Evolutionary conservation across 2,329 filamentous ascomycete genomes (phyloP).

Genomic region (Parascedosporium putredinis): DNA sequence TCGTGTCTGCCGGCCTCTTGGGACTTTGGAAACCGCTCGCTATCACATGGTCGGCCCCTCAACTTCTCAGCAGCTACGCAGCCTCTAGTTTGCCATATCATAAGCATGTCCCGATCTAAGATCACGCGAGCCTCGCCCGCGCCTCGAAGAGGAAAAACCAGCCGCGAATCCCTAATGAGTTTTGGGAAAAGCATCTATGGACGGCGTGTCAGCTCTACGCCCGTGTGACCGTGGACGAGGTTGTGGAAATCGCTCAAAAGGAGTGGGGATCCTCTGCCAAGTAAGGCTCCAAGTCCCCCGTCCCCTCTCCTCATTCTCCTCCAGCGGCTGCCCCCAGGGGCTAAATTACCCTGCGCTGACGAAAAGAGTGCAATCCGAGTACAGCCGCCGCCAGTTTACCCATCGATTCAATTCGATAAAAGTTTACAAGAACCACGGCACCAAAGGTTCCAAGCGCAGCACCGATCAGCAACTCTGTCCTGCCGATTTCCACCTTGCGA

Average conservation of each 20-base stretch:
- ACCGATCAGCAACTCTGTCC: neutral
- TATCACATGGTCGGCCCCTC: no score
- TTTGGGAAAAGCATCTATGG: neutral
- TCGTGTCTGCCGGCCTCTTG: no score
- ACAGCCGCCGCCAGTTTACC: neutral
- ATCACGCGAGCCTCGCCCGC: neutral
- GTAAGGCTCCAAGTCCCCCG: neutral
- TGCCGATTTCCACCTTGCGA: neutral
- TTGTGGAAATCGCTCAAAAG: neutral
- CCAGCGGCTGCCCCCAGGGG: neutral
- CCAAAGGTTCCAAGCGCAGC: neutral
- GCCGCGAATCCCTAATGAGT: neutral
- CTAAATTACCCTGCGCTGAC: neutral
- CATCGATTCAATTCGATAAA: neutral
- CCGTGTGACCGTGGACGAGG: neutral
- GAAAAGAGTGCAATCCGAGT: neutral
- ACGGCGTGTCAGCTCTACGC: neutral
- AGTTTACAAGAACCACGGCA: neutral
- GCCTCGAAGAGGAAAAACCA: neutral
- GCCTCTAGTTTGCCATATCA: neutral
- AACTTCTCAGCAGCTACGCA: no score
- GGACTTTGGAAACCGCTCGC: no score
- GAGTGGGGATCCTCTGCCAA: neutral
- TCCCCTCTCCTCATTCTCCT: neutral
- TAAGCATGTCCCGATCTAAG: neutral